Evolutionary conservation across 768 basidiomycete genomes (phyloP), one percentile per base, ranked within the genome.

Genomic region (Gelatoporia subvermispora): DNA sequence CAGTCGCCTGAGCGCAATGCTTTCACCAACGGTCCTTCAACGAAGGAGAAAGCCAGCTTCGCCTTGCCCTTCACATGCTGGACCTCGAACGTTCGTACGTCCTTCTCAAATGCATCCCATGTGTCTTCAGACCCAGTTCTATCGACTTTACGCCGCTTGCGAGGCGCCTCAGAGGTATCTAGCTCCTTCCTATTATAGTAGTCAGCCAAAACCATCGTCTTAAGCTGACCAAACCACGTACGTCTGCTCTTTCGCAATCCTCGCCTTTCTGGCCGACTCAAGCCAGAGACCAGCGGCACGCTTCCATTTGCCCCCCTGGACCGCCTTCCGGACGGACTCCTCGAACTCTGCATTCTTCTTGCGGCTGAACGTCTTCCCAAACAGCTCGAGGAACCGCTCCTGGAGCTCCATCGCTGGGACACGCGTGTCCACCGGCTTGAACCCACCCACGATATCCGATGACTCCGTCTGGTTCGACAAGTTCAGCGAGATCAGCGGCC

Each of bases 391-490:
- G 71, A 94, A 98, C 21, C 74, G 73, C 47, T 77, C 73, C 52
- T 93, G 84, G 36, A 96, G 65, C 23, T 70, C 72, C 8, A 78
- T 75, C 0, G 82, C 93, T 10, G 91, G 84, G 0, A 92, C 67
- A 11, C 87, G 81, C 5, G 92, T 81, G 63, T 98, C 92, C 7
- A 98, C 72, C n/a, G 96, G 96, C 63, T 93, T 94, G 66, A 95
- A 93, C 0, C 94, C 94, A 34, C 96, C 96, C 4, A 99, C 72
- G 3, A 98, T 70, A 67, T 99, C 96, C 2, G 90, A 85, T 1
- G 91, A 87, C 64, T 98, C 95, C 1, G 94, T 96, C 65, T 99
- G 96, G 60, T 94, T 91, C 1, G 93, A 96, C 58, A 98, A 66
- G 63, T 99, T 99, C 49, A 99, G 77, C 0, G 93, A 91, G 47